Conservation (phyloP, 495 filamentous ascomycete genomes). For the Penicillium flavigenum region DNA sequence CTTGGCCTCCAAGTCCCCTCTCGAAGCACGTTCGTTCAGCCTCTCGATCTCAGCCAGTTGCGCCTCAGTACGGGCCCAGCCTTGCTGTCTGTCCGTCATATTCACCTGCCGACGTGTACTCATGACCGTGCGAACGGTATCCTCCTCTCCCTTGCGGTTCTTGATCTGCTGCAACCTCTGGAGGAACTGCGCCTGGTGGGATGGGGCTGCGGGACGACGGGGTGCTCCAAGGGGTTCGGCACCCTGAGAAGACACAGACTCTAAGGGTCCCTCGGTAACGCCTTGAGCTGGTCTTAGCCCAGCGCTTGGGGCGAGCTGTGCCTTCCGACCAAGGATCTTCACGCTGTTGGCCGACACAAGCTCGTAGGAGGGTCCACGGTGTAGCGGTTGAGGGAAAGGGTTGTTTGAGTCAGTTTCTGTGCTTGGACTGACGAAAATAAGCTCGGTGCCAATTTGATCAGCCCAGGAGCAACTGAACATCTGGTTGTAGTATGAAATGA, state of each 20-base stretch:
- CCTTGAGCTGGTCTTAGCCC: constrained; percentile 13
- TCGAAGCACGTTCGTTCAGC: constrained; percentile 34
- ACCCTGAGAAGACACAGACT: constrained; percentile 6
- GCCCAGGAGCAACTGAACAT: constrained; percentile 77
- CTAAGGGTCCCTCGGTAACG: neutral
- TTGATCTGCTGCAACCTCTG: constrained; percentile 45
- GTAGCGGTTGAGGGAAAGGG: constrained; percentile 43
- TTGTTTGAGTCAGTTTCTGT: constrained; percentile 29
- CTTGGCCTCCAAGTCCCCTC: constrained; percentile 39
- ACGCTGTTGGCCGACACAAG: constrained; percentile 60
- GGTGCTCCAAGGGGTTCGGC: constrained; percentile 9
- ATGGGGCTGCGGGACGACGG: constrained; percentile 20
- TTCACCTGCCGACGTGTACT: constrained; percentile 30
- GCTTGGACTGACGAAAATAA: constrained; percentile 62
- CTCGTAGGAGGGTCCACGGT: constrained; percentile 49
- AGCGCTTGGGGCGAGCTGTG: constrained; percentile 38
- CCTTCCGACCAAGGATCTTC: constrained; percentile 48
- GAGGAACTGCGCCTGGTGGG: constrained; percentile 48
- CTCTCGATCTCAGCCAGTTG: constrained; percentile 37
- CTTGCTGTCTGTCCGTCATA: constrained; percentile 37
- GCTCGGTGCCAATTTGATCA: constrained; percentile 74
- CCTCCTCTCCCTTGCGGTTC: constrained; percentile 43
- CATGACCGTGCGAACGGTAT: constrained; percentile 42
- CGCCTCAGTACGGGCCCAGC: constrained; percentile 45
- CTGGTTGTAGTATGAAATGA: constrained; percentile 71